Base-by-base conservation (phyloP, 1,284 basidiomycete genomes). In the Tetrapyrgos nigripes region DNA sequence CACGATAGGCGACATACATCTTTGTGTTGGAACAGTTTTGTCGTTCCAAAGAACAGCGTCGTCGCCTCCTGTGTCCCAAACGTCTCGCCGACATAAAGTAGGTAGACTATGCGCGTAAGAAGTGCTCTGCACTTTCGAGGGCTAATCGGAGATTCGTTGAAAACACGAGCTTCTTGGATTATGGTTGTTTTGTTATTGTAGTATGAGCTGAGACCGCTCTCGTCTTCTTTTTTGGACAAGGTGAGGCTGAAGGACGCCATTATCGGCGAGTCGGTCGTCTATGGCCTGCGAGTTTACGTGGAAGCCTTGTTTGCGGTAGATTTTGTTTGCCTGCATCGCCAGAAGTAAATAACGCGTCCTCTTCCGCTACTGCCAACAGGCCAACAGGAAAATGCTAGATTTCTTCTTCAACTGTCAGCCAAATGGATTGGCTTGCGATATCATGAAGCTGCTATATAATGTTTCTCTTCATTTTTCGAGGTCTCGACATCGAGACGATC, bases 11-110 rank as follows among this genome's bases (percentile, higher is more conserved):
- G 47, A 55, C 37, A 45, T 59, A 97, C 96, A 82, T 99, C 97
- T 77, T 98, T 99, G 79, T 99, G 93, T 77, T 99, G 97, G 79
- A 99, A 99, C 61, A 99, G 78, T 80, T 99, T 99, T 11, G 97
- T 98, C 0, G 96, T 97, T 53, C 97, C 97, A 78, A 99, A 99
- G 88, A 99, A 99, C 66, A 99, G 80, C 8, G 91, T 95, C 21
- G 97, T 99, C 2, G 97, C 96, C 78, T 99, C 97, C 76, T 98
- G 96, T 3, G 94, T 93, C 43, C 86, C 89, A 77, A 99, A 97
- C 1, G 88, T 94, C 80, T 99, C 97, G 62, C 97, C 97, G 64
- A 94, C 89, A 78, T 98, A 98, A 59, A 99, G 84, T 58, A 99
- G 84, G 78, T 98, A 98, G 55, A 98, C 92, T 70, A 99, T 95